Base-by-base conservation (phyloP, 352 stramenopile genomes). In the Phytophthora kernoviae region DNA sequence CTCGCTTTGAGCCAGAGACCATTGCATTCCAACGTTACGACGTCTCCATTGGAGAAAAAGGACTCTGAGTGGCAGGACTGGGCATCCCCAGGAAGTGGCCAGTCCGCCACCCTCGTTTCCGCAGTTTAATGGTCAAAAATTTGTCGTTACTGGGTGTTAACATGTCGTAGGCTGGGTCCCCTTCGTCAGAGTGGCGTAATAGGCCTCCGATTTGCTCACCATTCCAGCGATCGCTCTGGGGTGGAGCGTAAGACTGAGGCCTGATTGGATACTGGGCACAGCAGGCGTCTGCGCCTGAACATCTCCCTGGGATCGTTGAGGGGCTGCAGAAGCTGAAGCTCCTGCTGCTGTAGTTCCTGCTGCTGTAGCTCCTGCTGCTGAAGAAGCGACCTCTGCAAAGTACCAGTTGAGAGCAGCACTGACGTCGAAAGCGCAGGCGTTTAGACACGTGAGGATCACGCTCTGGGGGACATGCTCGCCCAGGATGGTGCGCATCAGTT, bases 401-500 rank as follows among this genome's bases (percentile, higher is more conserved):
- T 96, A 96, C 77, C 84, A 93, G 58, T 96, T 96, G 54, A 96
- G 67, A 18, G 87, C 87, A 4, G 81, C 83, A 58, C 81, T 92
- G 34, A 96, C 87, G 62, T 96, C 87, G 48, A 94, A 94, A 46
- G 63, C 71, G 57, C 84, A 93, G 17, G 84, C 84, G 68, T 91
- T 90, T 2, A 96, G 64, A 52, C 87, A 96, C 47, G 83, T 80
- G 18, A 96, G 71, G 58, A 96, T 92, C 42, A 94, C 83, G 57
- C 76, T 90, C 60, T 92, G 83, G 20, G 87, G 84, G 52, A 96
- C 87, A 51, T 94, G 79, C 54, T 96, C 87, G 32, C 87, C 87
- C 21, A 96, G 72, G 54, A 96, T 96, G 51, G 84, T 94, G 53
- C 84, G 87, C 81, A 96, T 96, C 47, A 96, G 74, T 41, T 96